Conservation (phyloP, 2,329 filamentous ascomycete species). For the Beauveria brongniartii region DNA sequence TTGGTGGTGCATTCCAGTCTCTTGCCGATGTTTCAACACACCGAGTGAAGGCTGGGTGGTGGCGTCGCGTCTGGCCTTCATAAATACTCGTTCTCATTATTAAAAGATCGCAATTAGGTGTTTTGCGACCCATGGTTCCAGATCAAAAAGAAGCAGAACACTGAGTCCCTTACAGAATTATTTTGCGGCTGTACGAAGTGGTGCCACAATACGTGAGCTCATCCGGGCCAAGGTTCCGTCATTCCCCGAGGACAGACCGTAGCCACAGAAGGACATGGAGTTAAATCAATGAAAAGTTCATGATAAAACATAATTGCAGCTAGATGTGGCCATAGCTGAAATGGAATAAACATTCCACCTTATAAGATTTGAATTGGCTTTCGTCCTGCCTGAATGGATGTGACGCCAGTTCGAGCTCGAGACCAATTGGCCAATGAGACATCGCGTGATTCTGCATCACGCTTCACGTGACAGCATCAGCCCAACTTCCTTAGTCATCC, state of each 20-base stretch:
- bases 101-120: too few species aligned
- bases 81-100: too few species aligned
- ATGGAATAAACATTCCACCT: neutral
- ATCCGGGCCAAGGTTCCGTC: neutral
- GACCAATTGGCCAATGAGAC: slow-evolving; percentile 16
- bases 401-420: neutral
- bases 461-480: slow-evolving; percentile 14
- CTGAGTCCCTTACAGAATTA: neutral
- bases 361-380: neutral
- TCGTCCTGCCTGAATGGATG: neutral
- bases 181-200: neutral
- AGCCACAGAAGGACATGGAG: neutral
- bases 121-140: slow-evolving; percentile 12
- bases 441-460: slow-evolving; percentile 11
- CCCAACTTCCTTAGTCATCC: slow-evolving; percentile 16
- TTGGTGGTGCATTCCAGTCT: slow-evolving; percentile 27
- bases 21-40: too few species aligned
- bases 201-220: neutral
- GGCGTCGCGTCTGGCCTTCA: slow-evolving; percentile 22
- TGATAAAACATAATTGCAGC: neutral
- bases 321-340: too few species aligned
- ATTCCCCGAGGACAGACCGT: neutral
- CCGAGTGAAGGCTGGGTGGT: slow-evolving; percentile 7
- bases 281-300: neutral
- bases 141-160: neutral